These are phyloP conservation scores for Fonsecaea erecta DNA, from an alignment of 2,329 filamentous ascomycete species.

Conservation along the genomic window DNA sequence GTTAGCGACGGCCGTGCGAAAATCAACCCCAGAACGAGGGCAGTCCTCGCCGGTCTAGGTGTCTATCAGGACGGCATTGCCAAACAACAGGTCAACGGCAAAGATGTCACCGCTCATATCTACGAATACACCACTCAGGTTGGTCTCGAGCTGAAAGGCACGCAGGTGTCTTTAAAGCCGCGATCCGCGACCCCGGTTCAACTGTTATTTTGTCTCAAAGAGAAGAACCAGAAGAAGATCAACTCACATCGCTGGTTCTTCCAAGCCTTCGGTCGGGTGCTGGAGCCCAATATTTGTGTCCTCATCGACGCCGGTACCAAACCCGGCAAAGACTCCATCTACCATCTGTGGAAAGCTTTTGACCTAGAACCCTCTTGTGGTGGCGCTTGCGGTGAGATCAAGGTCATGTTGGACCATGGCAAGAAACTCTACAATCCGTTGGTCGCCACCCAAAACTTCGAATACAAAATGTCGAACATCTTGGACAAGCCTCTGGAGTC, in stretches of 20 bases:
- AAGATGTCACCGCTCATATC: conserved; percentile 95
- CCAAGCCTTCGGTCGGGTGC: conserved; percentile 87
- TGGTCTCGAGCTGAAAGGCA: conserved; percentile 85
- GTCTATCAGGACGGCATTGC: conserved; percentile 98
- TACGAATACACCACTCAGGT: conserved; percentile 72
- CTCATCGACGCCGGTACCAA: conserved; percentile 95
- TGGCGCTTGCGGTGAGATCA: conserved; percentile 97
- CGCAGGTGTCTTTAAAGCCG: conserved; percentile 80
- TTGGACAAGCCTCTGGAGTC: conserved; percentile 97
- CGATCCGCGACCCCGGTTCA: conserved; percentile 87
- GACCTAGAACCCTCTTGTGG: conserved; percentile 97
- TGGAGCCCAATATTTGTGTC: conserved; percentile 96
- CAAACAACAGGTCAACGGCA: conserved; percentile 95
- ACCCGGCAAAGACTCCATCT: conserved; percentile 91
- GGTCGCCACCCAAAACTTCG: conserved; percentile 96
- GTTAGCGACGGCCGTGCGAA: conserved; percentile 96
- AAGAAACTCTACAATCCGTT: conserved; percentile 91
- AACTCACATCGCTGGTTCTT: conserved; percentile 99
- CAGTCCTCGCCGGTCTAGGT: conserved; percentile 87
- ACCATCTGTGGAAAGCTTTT: conserved; percentile 98
- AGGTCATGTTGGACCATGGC: conserved; percentile 88
- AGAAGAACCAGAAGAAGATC: conserved; percentile 99
- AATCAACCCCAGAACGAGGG: conserved; percentile 90
- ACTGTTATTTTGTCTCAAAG: conserved; percentile 96
- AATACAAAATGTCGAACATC: conserved; percentile 99